Base-by-base conservation (phyloP, 305 asterid genomes). In the Fraxinus floribunda region DNA sequence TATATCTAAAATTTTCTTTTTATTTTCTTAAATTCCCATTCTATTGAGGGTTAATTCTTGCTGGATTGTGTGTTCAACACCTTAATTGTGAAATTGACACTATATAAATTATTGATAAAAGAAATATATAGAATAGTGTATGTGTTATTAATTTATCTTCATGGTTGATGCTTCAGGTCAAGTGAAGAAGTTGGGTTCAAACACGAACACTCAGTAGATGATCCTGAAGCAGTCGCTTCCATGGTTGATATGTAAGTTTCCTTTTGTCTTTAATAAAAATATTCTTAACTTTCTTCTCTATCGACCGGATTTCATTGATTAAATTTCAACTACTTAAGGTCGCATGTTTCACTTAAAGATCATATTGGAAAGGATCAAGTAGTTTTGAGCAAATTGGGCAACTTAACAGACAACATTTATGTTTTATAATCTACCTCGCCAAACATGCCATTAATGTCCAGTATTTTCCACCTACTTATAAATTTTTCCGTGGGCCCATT, bases 181-280 rank as follows among this genome's bases (percentile, higher is more conserved):
- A 64, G 79, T 68, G 86, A 84, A 29, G 80, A 80, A 16, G 49
- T 30, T 71, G 82, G 87, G 30, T 22, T 74, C 3, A 82, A 41
- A 78, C 84, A 91, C 18, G 90, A 81, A 68, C 80, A 78, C 15
- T 89, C 88, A 26, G 88, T 84, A 20, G 89, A 86, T 68, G 87
- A 91, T 71, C 95, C 93, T 7, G 92, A 88, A 68, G 88, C 86
- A 57, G 87, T 88, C 0, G 92, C 90, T 71, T 85, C 90, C 75
- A 86, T 89, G 90, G 93, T 91, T 81, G 78, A 86, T 76, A 86
- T 82, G 95, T 91, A 85, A 85, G 95, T 75, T 41, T 35, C 62
- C 35, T 71, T 71, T 46, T n/a, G 20, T 52, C 29, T 26, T 76
- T n/a, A 35, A 22, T 11, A 76, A 52, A 16, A 32, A 20, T 46